Evolutionary conservation across 202 grass and related monocot species (phyloP).

Genomic region (Zizania palustris): DNA sequence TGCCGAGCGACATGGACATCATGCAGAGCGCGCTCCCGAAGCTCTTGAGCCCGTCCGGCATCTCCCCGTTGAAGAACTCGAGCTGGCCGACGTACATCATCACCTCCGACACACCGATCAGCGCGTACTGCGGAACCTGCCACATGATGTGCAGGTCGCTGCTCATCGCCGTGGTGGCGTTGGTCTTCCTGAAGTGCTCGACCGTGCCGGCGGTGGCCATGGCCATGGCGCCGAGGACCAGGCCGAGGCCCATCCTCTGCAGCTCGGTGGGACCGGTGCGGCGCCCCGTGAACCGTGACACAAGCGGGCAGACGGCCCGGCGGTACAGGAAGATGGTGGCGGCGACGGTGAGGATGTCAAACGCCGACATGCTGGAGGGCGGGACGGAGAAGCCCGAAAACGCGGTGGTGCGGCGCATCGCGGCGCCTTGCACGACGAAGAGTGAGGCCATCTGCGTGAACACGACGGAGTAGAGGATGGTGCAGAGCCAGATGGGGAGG

Average conservation of each 20-base stretch:
- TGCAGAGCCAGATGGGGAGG: constrained; percentile 94
- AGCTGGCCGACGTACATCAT: constrained; percentile 97
- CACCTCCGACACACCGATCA: constrained; percentile 85
- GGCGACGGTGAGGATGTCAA: constrained; percentile 82
- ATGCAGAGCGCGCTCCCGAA: constrained; percentile 96
- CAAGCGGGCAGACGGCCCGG: constrained; percentile 58
- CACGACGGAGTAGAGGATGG: constrained; percentile 96
- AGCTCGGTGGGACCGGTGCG: constrained; percentile 59
- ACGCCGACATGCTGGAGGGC: constrained; percentile 90
- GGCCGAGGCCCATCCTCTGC: constrained; percentile 89
- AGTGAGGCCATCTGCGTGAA: constrained; percentile 99
- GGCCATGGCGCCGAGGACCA: constrained; percentile 65
- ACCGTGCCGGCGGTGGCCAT: constrained; percentile 81
- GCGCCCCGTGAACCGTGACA: constrained; percentile 47
- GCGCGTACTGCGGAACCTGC: constrained; percentile 86
- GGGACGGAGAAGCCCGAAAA: constrained; percentile 61
- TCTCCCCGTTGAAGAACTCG: constrained; percentile 83
- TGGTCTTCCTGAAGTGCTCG: constrained; percentile 67
- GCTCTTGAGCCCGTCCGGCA: constrained; percentile 87
- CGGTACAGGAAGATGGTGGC: constrained; percentile 84
- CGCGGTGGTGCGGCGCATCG: constrained; percentile 62
- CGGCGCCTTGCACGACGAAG: constrained; percentile 91
- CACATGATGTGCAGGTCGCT: constrained; percentile 84
- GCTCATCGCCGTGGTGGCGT: constrained; percentile 23
- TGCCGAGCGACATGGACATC: constrained; percentile 92